phyloP scores from a whole-genome alignment of 768 basidiomycete species.

The Suillus decipiens region DNA sequence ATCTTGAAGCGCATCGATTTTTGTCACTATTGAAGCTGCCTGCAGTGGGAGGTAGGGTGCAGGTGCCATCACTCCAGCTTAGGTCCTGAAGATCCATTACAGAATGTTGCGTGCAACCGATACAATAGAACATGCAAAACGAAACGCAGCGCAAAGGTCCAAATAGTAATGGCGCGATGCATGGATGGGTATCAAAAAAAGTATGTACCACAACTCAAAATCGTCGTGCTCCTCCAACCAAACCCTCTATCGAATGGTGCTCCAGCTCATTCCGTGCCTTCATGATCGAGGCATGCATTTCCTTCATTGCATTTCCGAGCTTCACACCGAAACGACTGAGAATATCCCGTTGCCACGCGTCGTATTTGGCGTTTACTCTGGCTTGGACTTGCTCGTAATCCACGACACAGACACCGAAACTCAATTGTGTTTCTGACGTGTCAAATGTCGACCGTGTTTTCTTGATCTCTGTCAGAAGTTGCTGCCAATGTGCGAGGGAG shows the following conservation, averaged over 20 bases:
- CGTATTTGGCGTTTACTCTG: conserved; percentile 97
- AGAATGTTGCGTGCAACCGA: not conserved
- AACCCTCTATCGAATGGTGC: conserved; percentile 92
- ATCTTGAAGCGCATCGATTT: too few relatives aligned
- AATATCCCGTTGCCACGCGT: conserved; percentile 96
- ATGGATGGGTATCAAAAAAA: conserved; percentile 3
- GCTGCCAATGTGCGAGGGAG: conserved; percentile 91
- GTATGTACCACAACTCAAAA: not conserved
- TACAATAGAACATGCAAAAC: conserved; percentile 8
- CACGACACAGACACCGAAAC: conserved; percentile 91
- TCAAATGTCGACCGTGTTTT: conserved; percentile 96
- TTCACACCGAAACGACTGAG: conserved; percentile 90
- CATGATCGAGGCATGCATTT: conserved; percentile 90
- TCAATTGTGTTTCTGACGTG: conserved; percentile 89
- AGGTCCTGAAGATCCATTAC: conserved; percentile 2
- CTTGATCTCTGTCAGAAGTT: conserved; percentile 95
- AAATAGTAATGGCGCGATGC: not conserved
- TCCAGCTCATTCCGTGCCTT: conserved; percentile 96
- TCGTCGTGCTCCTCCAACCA: conserved; percentile 51
- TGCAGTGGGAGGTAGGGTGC: too few relatives aligned
- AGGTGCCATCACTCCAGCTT: too few relatives aligned
- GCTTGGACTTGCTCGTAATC: conserved; percentile 99
- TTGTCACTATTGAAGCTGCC: too few relatives aligned
- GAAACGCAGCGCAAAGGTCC: conserved; percentile 5
- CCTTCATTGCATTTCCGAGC: conserved; percentile 94